Evolutionary conservation across 805 yeast species (phyloP), one percentile per base, ranked within the genome.

Genomic region (Metschnikowia matae): DNA sequence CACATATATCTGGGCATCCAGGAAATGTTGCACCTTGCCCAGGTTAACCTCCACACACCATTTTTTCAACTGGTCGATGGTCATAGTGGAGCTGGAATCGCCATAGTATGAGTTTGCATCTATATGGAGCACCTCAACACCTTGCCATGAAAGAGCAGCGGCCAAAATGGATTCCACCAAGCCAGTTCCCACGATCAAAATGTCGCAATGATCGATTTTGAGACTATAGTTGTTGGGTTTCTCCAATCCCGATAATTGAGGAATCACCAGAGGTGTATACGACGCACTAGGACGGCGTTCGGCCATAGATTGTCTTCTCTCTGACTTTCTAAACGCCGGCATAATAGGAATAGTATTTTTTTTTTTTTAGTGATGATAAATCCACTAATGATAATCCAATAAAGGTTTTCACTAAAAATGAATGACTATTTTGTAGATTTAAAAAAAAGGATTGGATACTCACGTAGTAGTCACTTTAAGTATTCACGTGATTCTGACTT

Each of bases 71-170:
- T 94, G 96, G 57, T 89, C 96, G 44, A 90, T 80, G 18, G 96
- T 87, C 46, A 94, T 70, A 2, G 96, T 87, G 5, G 97, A 90
- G 45, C 85, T 78, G 34, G 85, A 78, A 65, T 91, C 98, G 18
- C 99, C 99, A 62, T 94, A 94, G 64, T 88, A 85, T 29, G 82
- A 77, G 62, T 90, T 86, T 40, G 83, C 74, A 66, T 94, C 99
- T 31, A 94, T 82, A 63, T 94, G 99, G 40, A 94, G 72, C 7
- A 94, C 97, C 56, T 79, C 83, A n/a, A 94, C 83, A n/a, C 99
- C 99, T 60, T 89, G 96, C 98, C 99, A 94, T 11, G 97, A 86
- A 43, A 94, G 75, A 0, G 97, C 92, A 11, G 97, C 96, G 0
- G 98, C 97, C 44, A 90, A 69, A 11, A 94, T 83, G 57, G 89